Base-by-base conservation (phyloP, 805 yeast species). In the Kluyveromyces starmeri region DNA sequence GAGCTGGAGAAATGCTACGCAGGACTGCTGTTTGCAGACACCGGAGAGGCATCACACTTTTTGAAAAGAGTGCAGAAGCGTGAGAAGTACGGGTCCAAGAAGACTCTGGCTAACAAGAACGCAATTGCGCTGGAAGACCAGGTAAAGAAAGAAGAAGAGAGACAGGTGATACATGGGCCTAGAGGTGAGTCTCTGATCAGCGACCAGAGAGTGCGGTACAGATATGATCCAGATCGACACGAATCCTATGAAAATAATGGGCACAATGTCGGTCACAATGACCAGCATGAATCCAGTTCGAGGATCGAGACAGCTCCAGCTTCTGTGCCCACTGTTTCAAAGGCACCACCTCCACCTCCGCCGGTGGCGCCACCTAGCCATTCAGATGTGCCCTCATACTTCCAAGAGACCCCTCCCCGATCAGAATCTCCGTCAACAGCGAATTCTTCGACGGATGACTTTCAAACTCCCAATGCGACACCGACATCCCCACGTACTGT, bases 1-100 rank as follows among this genome's bases (percentile, higher is more conserved):
- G 98, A 92, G 62, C 65, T 85, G 29, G 97, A 92, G 47, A 94
- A 83, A 15, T 88, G 95, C 53, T 69, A 68, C 34, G 86, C 77
- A 8, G 98, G 97, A 0, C 65, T 92, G 15, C 60, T 92, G 34
- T 92, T 92, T 56, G 95, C 86, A 46, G 96, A 89, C 60, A 75
- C 82, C 37, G 67, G 64, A 34, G 98, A 92, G 47, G 97, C 97
- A 0, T 64, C 83, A 3, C 89, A 81, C 49, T 86, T 92, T 63
- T 68, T 64, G 55, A 89, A 88, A 55, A 70, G 85, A 41, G 86
- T 92, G 3, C 65, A 73, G 10, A 64, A 71, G 31, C 71, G 89
- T 42, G 80, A 77, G 37, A 89, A 85, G 55, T 76, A 86, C 58
- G 97, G 82, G 1, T 79, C 94, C 20, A 86, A 83, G 58, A 82